These are phyloP conservation scores for Volvariella volvacea DNA, from an alignment of 1,284 basidiomycete species.

Conservation along the genomic window DNA sequence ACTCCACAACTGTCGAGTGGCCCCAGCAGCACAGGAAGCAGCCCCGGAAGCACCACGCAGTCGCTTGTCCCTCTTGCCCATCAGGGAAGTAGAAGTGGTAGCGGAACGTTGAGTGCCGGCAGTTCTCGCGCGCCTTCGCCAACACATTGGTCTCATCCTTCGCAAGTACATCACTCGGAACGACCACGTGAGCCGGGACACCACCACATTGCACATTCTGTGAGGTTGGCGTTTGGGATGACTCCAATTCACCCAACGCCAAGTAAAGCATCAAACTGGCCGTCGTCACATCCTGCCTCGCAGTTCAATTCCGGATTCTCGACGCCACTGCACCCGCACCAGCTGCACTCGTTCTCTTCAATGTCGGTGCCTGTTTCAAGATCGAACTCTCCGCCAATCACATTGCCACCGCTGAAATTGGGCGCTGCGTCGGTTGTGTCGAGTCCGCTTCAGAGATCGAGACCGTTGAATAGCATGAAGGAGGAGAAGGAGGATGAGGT, in stretches of 20 bases:
- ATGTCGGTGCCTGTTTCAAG: constrained; percentile 47
- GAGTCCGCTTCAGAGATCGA: constrained; percentile 10
- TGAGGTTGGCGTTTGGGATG: constrained; percentile 84
- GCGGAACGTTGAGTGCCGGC: constrained; percentile 29
- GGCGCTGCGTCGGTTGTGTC: constrained; percentile 17
- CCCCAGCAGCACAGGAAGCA: constrained; percentile 51
- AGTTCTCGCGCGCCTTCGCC: constrained; percentile 50
- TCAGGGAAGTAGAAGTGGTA: constrained; percentile 12
- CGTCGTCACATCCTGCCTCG: constrained; percentile 5
- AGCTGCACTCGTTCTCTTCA: constrained; percentile 10
- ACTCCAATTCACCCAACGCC: constrained; percentile 62
- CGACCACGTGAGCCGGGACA: constrained; percentile 25
- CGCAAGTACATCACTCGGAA: neutral
- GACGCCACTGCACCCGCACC: constrained; percentile 15
- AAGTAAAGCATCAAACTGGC: neutral
- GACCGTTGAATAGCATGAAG: constrained; percentile 7
- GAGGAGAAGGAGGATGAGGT: constrained; percentile 20
- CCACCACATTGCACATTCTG: constrained; percentile 71
- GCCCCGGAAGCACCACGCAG: constrained; percentile 37
- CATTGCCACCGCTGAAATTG: constrained; percentile 53
- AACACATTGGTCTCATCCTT: constrained; percentile 22
- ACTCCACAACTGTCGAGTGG: constrained; percentile 59
- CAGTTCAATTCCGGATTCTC: constrained; percentile 19
- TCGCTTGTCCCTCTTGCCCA: constrained; percentile 17
- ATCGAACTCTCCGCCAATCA: constrained; percentile 61